Evolutionary conservation across 2,329 filamentous ascomycete genomes (phyloP), one percentile per base, ranked within the genome.

Genomic region (Orbilia ellipsospora): DNA sequence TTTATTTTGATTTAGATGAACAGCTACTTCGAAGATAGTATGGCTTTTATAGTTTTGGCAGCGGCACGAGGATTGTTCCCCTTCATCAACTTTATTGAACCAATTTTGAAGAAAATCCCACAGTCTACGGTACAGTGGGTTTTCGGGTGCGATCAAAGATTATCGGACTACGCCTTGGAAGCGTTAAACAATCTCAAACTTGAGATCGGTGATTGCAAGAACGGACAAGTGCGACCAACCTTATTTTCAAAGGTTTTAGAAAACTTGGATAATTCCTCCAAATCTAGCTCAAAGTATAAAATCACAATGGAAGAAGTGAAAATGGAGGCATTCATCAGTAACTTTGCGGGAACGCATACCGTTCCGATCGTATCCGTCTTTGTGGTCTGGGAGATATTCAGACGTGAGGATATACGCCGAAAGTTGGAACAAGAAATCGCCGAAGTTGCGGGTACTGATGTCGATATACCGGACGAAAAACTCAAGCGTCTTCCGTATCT

Each of bases 401-500:
- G 40, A 31, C 48, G 66, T 23, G 4, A 6, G 28, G 28, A 61
- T 5, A 16, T 62, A 26, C 54, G 68, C 6, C 2, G 13, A 51
- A 73, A 62, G 18, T 15, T 73, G 13, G 68, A 36, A 31, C 20
- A 12, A 4, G 54, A 73, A 16, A 18, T 73, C 5, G 26, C 18
- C 26, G 31, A 18, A n/a, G 45, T 23, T 23, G 23, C 20, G 8
- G 44, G 12, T 23, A n/a, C 54, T 28, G 31, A 23, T 40, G 48
- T 40, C 15, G 20, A 51, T 36, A 31, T 73, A 6, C 64, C 60
- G 6, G 60, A 60, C 15, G 60, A 60, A 42, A 45, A 13, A 6
- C n/a, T 72, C 13, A 28, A 65, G 23, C 13, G 54, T n/a, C 26
- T 72, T 0, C 67, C 36, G 15, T 73, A 73, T 36, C 48, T 66